A percentile compares a stretch with the other conserved stretches of the same genome.
Conservation (phyloP, 2,329 filamentous ascomycete species). For the Cadophora gregata region DNA sequence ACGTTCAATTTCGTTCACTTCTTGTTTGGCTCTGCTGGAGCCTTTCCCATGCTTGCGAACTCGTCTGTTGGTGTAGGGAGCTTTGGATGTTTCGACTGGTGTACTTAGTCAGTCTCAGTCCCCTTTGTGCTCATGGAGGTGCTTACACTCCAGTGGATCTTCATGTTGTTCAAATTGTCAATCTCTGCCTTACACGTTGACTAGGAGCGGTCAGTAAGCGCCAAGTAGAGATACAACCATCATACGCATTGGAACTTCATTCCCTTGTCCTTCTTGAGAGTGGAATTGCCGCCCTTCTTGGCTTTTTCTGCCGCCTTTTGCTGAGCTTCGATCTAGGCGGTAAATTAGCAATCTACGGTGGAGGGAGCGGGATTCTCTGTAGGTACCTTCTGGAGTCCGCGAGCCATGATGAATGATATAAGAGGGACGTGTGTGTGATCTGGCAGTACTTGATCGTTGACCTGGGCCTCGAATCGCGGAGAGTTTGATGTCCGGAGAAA, state of each 20-base stretch:
- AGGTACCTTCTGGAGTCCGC: conserved; percentile 15
- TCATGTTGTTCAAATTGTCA: conserved; percentile 19
- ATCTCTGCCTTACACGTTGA: conserved; percentile 20
- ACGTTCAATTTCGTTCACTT: neutral
- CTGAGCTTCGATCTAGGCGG: conserved; percentile 18
- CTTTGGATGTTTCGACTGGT: conserved; percentile 19
- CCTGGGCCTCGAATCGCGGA: neutral
- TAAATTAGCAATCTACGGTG: neutral
- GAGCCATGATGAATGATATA: neutral
- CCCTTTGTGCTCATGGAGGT: neutral
- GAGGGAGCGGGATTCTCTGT: neutral
- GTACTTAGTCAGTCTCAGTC: neutral
- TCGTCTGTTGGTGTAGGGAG: conserved; percentile 9
- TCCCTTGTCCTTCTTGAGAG: conserved; percentile 21
- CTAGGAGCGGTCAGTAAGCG: neutral
- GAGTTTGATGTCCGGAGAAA: neutral
- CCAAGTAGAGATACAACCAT: neutral
- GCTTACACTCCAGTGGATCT: conserved; percentile 20
- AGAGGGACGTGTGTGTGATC: neutral
- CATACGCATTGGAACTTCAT: conserved; percentile 20
- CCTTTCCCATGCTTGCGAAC: conserved; percentile 14
- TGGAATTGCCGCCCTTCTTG: conserved; percentile 20
- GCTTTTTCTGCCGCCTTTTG: conserved; percentile 13
- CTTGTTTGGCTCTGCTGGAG: conserved; percentile 6
- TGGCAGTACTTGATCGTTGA: neutral